Base-by-base conservation (phyloP, 129 eudicot species). In the Flaveria sonorensis region DNA sequence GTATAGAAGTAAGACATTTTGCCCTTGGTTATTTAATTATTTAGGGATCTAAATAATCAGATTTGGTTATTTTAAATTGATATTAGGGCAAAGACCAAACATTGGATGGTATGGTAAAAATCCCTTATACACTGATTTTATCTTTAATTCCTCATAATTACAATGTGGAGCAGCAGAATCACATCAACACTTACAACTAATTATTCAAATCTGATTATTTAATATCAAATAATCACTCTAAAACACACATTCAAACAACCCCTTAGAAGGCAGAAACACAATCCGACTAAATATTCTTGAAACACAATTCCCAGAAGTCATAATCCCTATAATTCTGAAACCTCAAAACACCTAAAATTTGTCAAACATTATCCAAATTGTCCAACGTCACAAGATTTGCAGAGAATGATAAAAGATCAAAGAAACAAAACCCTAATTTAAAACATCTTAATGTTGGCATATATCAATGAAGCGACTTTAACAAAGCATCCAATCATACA, bases 381-480 rank as follows among this genome's bases (percentile, higher is more conserved):
- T 64, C 10, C 47, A 39, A 64, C 8, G 23, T 63, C 52, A 51
- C 71, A 64, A 32, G 42, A 61, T n/a, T 48, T 78, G 71, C 52
- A 6, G 0, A 78, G 43, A 62, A 62, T 62, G 19, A 14, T 13
- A 53, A 74, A 81, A 81, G 11, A 64, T 50, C 15, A 46, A 75
- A 52, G 45, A 68, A 77, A 67, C 42, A 52, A 43, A 24, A 57
- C 48, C 63, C 76, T 64, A 65, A 76, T 18, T 50, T 75, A 11
- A 10, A 72, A 72, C 65, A 71, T 30, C 62, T 15, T 16, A 43
- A 26, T 13, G 26, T 43, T 16, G 16, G 24, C 76, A 69, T 19
- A 77, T 1, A 10, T 11, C 65, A 23, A 21, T 59, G 62, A 12
- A 7, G 4, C 13, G 9, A 57, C 10, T 6, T 20, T 36, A 75